Conservation (phyloP, 2,329 filamentous ascomycete species). For the Dactylellina haptotyla region DNA sequence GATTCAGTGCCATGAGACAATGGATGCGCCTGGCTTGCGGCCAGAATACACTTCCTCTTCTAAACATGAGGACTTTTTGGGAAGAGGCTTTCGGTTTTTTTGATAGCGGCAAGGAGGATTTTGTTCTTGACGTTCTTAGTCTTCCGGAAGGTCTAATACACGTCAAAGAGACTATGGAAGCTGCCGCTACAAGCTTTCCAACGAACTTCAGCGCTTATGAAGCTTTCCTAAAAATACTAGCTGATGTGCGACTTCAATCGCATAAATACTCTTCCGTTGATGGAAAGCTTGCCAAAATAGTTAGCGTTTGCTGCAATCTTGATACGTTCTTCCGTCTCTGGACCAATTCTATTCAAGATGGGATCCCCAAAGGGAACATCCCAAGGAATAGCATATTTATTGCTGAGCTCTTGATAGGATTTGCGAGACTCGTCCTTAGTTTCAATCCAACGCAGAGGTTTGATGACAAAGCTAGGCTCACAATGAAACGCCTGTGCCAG, state of each 20-base stretch:
- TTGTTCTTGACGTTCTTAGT: slow-evolving; percentile 17
- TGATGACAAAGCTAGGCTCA: not conserved
- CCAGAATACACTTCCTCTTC: not conserved
- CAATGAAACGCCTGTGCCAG: slow-evolving; percentile 2
- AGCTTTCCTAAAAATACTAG: slow-evolving; percentile 12
- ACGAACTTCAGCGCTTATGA: not conserved
- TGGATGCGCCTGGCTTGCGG: not conserved
- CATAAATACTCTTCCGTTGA: slow-evolving; percentile 1
- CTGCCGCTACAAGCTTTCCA: not conserved
- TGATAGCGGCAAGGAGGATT: slow-evolving; percentile 3
- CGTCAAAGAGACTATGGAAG: slow-evolving; percentile 4
- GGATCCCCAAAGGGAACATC: not conserved
- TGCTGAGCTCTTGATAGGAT: not conserved
- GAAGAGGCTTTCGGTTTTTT: slow-evolving; percentile 19
- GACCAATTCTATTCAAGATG: not conserved
- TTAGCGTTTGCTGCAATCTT: slow-evolving; percentile 6
- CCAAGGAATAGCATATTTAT: not conserved
- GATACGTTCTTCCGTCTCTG: slow-evolving; percentile 10
- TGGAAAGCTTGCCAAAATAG: slow-evolving; percentile 5
- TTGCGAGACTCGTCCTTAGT: slow-evolving; percentile 14
- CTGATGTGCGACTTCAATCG: not conserved
- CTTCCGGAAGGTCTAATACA: slow-evolving; percentile 12
- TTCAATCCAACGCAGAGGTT: slow-evolving; percentile 30
- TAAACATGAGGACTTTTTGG: slow-evolving; percentile 32
- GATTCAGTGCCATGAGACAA: slow-evolving; percentile 11